Evolutionary conservation across 1,284 basidiomycete genomes (phyloP).

Genomic region (Hemileia vastatrix): DNA sequence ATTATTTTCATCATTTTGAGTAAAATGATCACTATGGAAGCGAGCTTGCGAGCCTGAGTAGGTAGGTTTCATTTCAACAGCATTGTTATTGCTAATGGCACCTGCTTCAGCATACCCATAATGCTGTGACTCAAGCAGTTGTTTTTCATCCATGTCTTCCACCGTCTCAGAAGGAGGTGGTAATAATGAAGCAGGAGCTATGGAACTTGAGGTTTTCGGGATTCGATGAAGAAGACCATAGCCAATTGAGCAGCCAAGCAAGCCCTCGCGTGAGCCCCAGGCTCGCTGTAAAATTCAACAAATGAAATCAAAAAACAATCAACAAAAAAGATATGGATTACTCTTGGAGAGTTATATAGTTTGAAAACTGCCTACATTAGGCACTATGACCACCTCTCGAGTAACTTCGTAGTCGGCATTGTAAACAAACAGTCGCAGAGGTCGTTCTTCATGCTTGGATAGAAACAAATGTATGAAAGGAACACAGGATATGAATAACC

Average conservation of each 20-base stretch:
- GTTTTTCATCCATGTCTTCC: too few species aligned
- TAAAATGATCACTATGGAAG: too few species aligned
- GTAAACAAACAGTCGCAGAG: constrained; percentile 86
- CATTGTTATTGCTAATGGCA: too few species aligned
- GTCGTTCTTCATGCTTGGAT: constrained; percentile 76
- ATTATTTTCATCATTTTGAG: too few species aligned
- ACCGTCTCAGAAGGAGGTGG: too few species aligned
- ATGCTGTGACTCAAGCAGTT: too few species aligned
- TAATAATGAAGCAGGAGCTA: constrained; percentile 13
- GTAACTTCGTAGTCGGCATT: constrained; percentile 79
- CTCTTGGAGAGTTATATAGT: too few species aligned
- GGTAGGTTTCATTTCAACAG: too few species aligned
- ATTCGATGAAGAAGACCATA: constrained; percentile 78
- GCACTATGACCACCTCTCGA: constrained; percentile 80
- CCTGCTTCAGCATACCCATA: too few species aligned
- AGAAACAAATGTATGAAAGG: not conserved
- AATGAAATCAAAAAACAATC: not conserved
- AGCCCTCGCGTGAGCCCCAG: constrained; percentile 80
- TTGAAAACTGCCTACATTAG: constrained; percentile 56
- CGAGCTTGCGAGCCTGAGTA: too few species aligned
- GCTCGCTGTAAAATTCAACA: constrained; percentile 51
- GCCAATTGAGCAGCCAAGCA: constrained; percentile 82
- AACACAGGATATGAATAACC: constrained; percentile 22
- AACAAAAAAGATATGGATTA: too few species aligned
- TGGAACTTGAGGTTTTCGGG: constrained; percentile 48